Base-by-base conservation (phyloP, 192 early-diverging fungal genomes). In the Podila epicladia region DNA sequence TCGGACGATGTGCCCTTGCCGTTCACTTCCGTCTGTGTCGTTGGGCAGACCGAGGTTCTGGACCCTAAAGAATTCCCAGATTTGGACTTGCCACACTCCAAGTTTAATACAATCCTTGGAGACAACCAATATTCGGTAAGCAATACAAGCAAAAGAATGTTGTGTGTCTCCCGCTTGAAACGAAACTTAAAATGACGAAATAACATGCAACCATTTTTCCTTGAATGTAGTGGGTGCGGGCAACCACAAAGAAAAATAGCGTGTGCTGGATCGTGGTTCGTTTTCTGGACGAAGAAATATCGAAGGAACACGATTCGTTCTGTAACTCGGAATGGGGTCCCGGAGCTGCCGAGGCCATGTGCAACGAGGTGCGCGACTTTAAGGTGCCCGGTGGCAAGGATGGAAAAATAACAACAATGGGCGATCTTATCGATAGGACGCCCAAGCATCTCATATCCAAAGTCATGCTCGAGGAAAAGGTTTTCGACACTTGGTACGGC, bases 351-450 rank as follows among this genome's bases (percentile, higher is more conserved):
- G 64, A 67, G 4, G 49, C 41, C n/a, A 45, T 58, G 17, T 57
- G 66, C 26, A 22, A 32, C 13, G n/a, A 65, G 49, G 48, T 78
- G 0, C n/a, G 24, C 7, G 37, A 71, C n/a, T 33, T 62, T 50
- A 67, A 71, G 19, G 17, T 67, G 11, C 69, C 75, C 3, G 65
- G 61, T 28, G 75, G 75, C n/a, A 51, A 51, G 50, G 19, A 17
- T 51, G 50, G 50, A 17, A 51, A 51, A n/a, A 19, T 51, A 1
- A 69, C 59, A 32, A 65, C 63, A 4, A 38, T 78, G 2, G 69
- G 75, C 26, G 69, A 78, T n/a, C 24, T 78, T 13, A 78, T 78
- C 53, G 64, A 65, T 37, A 64, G 57, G 7, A 78, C 75, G 2
- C 64, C 58, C 37, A 60, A 66, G 11, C 69, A 78, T 19, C 48